Base-by-base conservation (phyloP, 495 filamentous ascomycete genomes). In the Hapsidospora chrysogenum region DNA sequence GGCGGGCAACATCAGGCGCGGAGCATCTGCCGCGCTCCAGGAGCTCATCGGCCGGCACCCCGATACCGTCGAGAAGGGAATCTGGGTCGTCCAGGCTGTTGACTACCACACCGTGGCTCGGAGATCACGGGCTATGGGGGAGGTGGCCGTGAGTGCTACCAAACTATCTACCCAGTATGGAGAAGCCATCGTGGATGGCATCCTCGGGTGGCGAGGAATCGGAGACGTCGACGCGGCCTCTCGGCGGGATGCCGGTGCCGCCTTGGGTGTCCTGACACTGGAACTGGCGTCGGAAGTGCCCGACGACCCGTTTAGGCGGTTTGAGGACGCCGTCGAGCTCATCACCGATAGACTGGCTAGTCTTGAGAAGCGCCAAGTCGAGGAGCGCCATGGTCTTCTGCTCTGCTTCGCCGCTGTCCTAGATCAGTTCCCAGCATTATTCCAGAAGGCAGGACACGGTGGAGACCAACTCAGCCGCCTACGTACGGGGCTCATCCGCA, bases 31-130 rank as follows among this genome's bases (percentile, higher is more conserved):
- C 31, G 89, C 89, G 11, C 54, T 99, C 23, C 89, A 99, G 49
- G 89, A 99, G 51, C 63, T 96, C 13, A 79, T 95, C 36, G 89
- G 89, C 4, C 72, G 89, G 10, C 87, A 99, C 52, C 85, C 89
- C 3, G 75, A 92, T 39, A 82, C 66, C 0, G 72, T 96, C 22
- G 56, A 63, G 5, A 62, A 84, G 41, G 92, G 89, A 0, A 94
- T 99, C 37, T 52, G 66, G 16, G 59, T 94, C 0, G 82, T 95
- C 1, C 87, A 94, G 47, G 72, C 72, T 5, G 81, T 96, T 1
- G 89, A 96, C 46, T 96, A 93, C 46, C 83, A 92, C 48, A 75
- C 84, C 13, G 85, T 99, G 22, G 85, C 86, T 2, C 69, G 85
- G 8, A 71, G 85, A n/a, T 76, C 78, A 14, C 68, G 80, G 31